These are phyloP conservation scores for Casuarina cunninghamiana DNA, from an alignment of 306 rosid species.

Conservation along the genomic window DNA sequence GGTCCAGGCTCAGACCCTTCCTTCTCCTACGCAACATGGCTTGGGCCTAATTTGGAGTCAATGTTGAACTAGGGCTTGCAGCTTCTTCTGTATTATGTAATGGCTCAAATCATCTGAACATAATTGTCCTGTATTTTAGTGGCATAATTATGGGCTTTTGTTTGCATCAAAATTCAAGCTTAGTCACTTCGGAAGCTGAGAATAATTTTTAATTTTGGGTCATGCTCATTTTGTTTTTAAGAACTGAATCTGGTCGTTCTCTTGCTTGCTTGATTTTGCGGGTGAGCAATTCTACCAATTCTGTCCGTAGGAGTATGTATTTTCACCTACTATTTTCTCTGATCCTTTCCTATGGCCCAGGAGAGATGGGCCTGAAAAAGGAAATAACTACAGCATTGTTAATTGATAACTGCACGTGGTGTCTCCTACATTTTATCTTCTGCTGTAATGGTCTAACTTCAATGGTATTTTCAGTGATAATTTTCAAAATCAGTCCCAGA, in stretches of 20 bases:
- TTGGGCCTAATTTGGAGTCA: too few relatives aligned
- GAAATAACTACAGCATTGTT: background rate
- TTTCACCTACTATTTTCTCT: background rate
- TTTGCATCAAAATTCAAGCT: background rate
- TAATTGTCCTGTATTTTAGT: background rate
- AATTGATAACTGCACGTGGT: background rate
- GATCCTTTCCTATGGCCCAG: background rate
- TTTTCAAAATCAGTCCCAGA: conserved; percentile 40
- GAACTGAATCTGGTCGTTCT: background rate
- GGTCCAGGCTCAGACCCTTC: too few relatives aligned
- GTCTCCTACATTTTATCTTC: background rate
- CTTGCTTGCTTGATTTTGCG: background rate
- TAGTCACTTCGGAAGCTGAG: background rate
- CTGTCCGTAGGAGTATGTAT: background rate
- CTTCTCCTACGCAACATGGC: too few relatives aligned
- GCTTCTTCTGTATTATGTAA: too few relatives aligned
- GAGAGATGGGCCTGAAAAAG: background rate
- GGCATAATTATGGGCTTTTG: background rate
- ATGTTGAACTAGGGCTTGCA: too few relatives aligned
- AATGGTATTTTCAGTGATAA: conserved; percentile 55
- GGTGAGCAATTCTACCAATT: too few relatives aligned
- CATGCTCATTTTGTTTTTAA: background rate
- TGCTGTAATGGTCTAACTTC: conserved; percentile 29
- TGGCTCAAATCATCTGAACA: background rate
- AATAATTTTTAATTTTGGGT: background rate